Base-by-base conservation (phyloP, 2,329 filamentous ascomycete genomes). In the Blastomyces emzantsi region DNA sequence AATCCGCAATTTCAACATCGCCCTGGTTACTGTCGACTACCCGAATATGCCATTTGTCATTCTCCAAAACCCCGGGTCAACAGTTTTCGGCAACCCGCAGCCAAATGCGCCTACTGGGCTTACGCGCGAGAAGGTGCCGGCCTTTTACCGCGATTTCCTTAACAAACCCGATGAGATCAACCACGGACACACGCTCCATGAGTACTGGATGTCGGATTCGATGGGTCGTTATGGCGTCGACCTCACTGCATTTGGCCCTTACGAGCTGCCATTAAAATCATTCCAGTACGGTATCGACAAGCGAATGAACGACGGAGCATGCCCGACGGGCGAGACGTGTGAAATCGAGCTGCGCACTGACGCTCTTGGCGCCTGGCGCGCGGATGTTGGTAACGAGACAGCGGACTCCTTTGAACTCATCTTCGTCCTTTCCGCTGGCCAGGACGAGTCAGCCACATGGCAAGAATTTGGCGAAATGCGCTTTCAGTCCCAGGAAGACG, bases 401-500 rank as follows among this genome's bases (percentile, higher is more conserved):
- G 66, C 66, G 47, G 57, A 67, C 39, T 57, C 56, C 33, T 67
- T 55, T 22, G 66, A 67, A 41, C 66, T 67, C 51, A 65, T 67
- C 30, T 67, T 67, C 45, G 65, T 67, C 60, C 66, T 67, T 22
- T 67, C 66, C 25, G 66, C 66, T 13, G 66, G 66, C 28, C 62
- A 65, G 54, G 65, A 67, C 43, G 66, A 67, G 61, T 67, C 66
- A 1, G 58, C 66, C 7, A 65, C 66, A 30, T 67, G 66, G 66
- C 66, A 66, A 28, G 66, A 67, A 62, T 67, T 67, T 57, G 66
- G 66, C 54, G 66, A 67, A 63, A 67, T 67, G 63, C 63, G 59
- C 33, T 67, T 66, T 54, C 60, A 56, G 25, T 65, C 30, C 15
- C 52, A 52, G 30, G 60, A 66, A 57, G 66, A 67, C 54, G 62